Percentiles rank a stretch among this genome's conserved stretches.
Evolutionary conservation across 108 stramenopile species (phyloP).

Genomic region (Parmales sp.): DNA sequence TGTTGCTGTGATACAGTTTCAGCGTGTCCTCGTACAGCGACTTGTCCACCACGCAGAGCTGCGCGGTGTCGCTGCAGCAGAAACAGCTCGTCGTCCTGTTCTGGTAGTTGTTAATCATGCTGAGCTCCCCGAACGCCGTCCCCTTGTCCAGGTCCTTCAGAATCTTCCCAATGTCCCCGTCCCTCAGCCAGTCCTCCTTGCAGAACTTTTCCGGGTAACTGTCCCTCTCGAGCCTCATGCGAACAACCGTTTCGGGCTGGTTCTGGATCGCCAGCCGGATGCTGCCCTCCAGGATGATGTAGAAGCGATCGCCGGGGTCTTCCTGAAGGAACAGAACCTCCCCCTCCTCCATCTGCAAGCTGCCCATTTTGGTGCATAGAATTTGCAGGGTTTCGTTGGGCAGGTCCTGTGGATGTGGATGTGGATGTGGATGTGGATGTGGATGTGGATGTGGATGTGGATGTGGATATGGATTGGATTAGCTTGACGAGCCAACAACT

Average conservation of each 20-base stretch:
- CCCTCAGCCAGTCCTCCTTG: not conserved
- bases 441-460: too few species aligned
- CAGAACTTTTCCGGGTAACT: not conserved
- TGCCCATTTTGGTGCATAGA: not conserved
- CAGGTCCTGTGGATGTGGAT: too few species aligned
- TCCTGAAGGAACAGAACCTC: not conserved
- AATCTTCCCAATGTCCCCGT: not conserved
- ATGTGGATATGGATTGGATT: too few species aligned
- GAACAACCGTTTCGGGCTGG: not conserved
- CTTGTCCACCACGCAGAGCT: not conserved
- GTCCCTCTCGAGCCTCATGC: not conserved
- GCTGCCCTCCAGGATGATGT: not conserved
- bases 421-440: too few species aligned
- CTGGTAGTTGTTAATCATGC: not conserved
- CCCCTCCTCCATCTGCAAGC: not conserved
- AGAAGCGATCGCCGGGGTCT: not conserved
- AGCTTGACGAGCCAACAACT: too few species aligned
- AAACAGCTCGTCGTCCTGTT: not conserved
- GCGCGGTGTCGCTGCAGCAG: not conserved
- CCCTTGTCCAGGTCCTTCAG: not conserved
- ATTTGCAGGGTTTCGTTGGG: not conserved
- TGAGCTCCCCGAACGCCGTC: not conserved
- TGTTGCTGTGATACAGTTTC: not conserved
- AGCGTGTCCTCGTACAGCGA: not conserved
- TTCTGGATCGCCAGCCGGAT: not conserved